Conservation (phyloP, 2,329 filamentous ascomycete genomes). For the Dactylellina parvicollis region DNA sequence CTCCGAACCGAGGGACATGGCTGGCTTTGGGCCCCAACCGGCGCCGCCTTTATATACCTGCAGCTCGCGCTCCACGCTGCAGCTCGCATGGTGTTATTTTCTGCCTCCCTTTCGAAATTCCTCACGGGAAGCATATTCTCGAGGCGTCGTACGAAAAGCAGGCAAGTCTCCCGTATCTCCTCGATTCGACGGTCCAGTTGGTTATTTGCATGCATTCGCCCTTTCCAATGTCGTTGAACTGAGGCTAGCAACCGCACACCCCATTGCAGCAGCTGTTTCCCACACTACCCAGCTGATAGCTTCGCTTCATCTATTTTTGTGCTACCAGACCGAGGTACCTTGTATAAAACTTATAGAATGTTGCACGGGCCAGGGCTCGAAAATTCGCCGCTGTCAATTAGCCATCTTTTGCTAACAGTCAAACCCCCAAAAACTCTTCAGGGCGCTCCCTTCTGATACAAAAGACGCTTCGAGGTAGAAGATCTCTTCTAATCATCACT, state of each 20-base stretch:
- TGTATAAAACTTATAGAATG: background rate
- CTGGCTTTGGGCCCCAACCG: background rate
- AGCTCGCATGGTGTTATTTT: too few species aligned
- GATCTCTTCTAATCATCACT: too few species aligned
- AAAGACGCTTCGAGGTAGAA: too few species aligned
- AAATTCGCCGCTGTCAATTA: too few species aligned
- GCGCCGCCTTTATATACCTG: background rate
- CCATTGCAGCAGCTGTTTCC: too few species aligned
- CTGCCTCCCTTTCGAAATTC: background rate
- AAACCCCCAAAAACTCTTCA: too few species aligned
- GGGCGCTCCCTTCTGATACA: too few species aligned
- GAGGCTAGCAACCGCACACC: too few species aligned
- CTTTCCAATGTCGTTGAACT: background rate
- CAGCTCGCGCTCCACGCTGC: background rate
- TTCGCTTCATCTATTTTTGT: background rate
- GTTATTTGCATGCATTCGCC: background rate
- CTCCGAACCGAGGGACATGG: constrained; percentile 6
- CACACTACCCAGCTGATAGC: too few species aligned
- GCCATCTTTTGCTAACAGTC: too few species aligned
- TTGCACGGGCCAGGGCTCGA: constrained; percentile 4
- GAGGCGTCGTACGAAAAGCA: background rate
- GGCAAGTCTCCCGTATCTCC: background rate
- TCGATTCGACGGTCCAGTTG: constrained; percentile 1
- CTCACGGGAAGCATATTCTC: background rate
- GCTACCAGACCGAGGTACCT: background rate